Evolutionary conservation across 2,329 filamentous ascomycete species (phyloP).

Genomic region (Aspergillus sojae): DNA sequence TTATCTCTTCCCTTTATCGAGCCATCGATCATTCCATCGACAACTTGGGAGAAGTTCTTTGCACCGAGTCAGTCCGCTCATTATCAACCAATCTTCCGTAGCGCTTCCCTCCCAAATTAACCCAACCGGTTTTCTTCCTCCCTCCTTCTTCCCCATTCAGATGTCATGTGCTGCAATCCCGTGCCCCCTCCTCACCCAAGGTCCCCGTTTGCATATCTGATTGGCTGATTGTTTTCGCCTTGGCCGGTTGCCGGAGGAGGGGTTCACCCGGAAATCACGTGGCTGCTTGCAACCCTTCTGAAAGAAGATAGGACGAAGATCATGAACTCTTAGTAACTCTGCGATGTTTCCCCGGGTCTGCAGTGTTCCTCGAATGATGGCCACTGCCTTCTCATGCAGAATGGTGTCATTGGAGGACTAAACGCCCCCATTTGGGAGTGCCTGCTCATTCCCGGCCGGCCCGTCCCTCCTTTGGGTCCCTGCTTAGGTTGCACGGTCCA

Average conservation of each 20-base stretch:
- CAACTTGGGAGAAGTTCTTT: not conserved
- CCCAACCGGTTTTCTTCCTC: slow-evolving; percentile 20
- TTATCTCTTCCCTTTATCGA: not conserved
- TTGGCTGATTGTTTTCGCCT: slow-evolving; percentile 26
- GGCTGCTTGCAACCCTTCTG: slow-evolving; percentile 17
- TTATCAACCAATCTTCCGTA: slow-evolving; percentile 7
- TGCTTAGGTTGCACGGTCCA: slow-evolving; percentile 19
- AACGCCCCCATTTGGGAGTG: not conserved
- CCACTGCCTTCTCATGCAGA: slow-evolving; percentile 2
- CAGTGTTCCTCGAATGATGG: not conserved
- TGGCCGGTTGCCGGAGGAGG: slow-evolving; percentile 24
- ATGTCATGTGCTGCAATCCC: slow-evolving; percentile 44
- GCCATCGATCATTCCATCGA: slow-evolving; percentile 1
- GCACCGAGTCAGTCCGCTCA: slow-evolving; percentile 1
- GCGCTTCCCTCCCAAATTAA: not conserved
- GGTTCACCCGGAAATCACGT: slow-evolving; percentile 34
- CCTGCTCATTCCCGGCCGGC: slow-evolving; percentile 18
- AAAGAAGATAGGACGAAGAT: not conserved
- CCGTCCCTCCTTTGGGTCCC: slow-evolving; percentile 19
- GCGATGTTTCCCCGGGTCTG: not conserved
- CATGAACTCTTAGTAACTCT: slow-evolving; percentile 5
- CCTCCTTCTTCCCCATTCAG: slow-evolving; percentile 19
- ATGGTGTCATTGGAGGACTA: slow-evolving; percentile 7
- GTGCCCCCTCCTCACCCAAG: slow-evolving; percentile 36
- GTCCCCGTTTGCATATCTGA: slow-evolving; percentile 18